phyloP scores from a whole-genome alignment of 805 yeast genomes.

The Wickerhamomyces chaumierensis region DNA sequence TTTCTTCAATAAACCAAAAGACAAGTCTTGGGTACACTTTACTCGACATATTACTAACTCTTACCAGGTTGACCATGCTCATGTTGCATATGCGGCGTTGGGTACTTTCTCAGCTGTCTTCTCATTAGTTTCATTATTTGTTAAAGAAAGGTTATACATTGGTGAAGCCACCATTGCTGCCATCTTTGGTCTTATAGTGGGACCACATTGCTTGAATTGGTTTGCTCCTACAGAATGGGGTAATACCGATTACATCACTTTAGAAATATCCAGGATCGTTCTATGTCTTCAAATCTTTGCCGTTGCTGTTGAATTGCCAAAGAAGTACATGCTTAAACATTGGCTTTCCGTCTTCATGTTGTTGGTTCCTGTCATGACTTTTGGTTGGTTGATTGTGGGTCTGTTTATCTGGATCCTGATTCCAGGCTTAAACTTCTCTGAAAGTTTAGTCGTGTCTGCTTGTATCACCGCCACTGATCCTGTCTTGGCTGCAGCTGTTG shows the following conservation, averaged over 20 bases:
- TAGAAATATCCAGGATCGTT: conserved; percentile 75
- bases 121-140: conserved; percentile 68
- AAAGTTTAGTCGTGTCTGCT: conserved; percentile 66
- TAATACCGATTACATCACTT: conserved; percentile 66
- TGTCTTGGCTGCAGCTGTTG: conserved; percentile 88
- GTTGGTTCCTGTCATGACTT: conserved; percentile 79
- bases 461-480: conserved; percentile 96
- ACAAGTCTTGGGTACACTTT: too few relatives aligned
- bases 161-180: conserved; percentile 92
- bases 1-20: too few relatives aligned
- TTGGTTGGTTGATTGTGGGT: conserved; percentile 80
- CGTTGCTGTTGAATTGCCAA: conserved; percentile 87
- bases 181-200: conserved; percentile 74
- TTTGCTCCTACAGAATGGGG: conserved; percentile 82
- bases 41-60: too few relatives aligned
- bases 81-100: conserved; percentile 77
- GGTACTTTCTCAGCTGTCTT: conserved; percentile 77
- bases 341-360: conserved; percentile 68
- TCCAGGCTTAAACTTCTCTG: conserved; percentile 61
- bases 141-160: conserved; percentile 73
- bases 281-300: conserved; percentile 85
- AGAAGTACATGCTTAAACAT: conserved; percentile 77
- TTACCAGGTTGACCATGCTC: too few relatives aligned
- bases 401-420: conserved; percentile 69
- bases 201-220: conserved; percentile 81